Evolutionary conservation across 2,329 filamentous ascomycete species (phyloP), one percentile per base, ranked within the genome.

Genomic region (Pestalotiopsis sp.): DNA sequence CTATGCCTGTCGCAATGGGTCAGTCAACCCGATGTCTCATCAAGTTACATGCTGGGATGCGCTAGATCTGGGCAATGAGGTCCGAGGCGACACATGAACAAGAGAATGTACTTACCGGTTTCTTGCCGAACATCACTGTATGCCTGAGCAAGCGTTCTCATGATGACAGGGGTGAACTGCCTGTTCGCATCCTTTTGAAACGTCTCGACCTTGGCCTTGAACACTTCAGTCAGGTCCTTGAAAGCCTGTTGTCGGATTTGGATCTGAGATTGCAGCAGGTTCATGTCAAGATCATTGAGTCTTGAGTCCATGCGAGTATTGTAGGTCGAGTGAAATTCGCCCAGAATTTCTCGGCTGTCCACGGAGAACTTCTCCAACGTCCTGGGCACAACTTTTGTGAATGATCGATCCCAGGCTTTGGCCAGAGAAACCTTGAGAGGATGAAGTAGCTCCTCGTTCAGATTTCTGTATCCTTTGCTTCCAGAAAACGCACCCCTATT

Each of bases 171-270:
- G n/a, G 17, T 62, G 17, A 62, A 62, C 31, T 39, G 12, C 17
- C 59, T 41, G 36, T 41, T 62, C n/a, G 36, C 84, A 3, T 87
- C 84, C 36, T 84, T 82, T 72, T 89, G 87, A 4, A 78, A 70
- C 4, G 80, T 77, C 0, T 78, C 85, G 71, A 89, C 82, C 2
- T 71, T 71, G 1, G 72, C 72, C 0, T 78, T 70, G 56, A 62
- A 39, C 14, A 31, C 31, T 17, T 14, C n/a, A n/a, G 38, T 14
- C 17, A 14, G 6, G 17, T 62, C 31, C 27, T 62, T 62, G 59
- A 62, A n/a, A 5, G 11, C 36, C 14, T 20, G 31, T 4, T 20
- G 11, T 7, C n/a, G 36, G 5, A 25, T 20, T 20, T 39, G 27
- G 59, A 38, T 38, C 11, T 41, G 59, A 2, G 59, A 31, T 12